Evolutionary conservation across 441 rosid species (phyloP), one percentile per base, ranked within the genome.

Genomic region (Viola pubescens): DNA sequence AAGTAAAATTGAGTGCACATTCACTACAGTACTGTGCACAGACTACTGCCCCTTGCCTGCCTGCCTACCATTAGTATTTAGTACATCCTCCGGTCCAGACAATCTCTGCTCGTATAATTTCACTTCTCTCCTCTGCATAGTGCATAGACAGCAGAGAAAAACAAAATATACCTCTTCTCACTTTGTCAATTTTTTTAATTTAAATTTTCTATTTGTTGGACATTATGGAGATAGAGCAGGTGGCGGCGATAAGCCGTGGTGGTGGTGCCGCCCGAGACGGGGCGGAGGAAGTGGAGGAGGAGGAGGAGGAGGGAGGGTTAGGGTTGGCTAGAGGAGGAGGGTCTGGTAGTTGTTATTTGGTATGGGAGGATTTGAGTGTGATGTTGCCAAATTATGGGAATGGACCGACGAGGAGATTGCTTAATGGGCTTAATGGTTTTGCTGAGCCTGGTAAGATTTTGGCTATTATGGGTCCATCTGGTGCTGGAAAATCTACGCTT

Each of bases 381-480:
- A 85, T 89, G 58, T 61, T 91, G 60, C 91, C 94, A 1, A 87
- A 89, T 67, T 89, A 85, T 60, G 79, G 84, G 13, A 75, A 81
- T 52, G 79, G 80, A 54, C 89, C 90, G 9, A 85, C 94, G 16
- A 80, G 67, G 65, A 79, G 91, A 63, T 70, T 91, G 76, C 86
- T 91, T 16, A 85, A 82, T 37, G 87, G 94, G 37, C 88, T 89
- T 19, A 56, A 73, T 64, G 98, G 98, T 9, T 84, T 70, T 62
- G 97, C 97, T 39, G 87, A 85, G 50, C 97, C 97, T 3, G 95
- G 94, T 37, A 76, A 82, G 54, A 87, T 85, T 74, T 73, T 84
- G 94, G 98, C 97, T 16, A 82, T 91, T 58, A 89, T 92, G 94
- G 98, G 98, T 68, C 98, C 98, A 49, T 89, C 98, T 26, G 97